Conservation (phyloP, 2,329 filamentous ascomycete species). For the Fusarium sp. region DNA sequence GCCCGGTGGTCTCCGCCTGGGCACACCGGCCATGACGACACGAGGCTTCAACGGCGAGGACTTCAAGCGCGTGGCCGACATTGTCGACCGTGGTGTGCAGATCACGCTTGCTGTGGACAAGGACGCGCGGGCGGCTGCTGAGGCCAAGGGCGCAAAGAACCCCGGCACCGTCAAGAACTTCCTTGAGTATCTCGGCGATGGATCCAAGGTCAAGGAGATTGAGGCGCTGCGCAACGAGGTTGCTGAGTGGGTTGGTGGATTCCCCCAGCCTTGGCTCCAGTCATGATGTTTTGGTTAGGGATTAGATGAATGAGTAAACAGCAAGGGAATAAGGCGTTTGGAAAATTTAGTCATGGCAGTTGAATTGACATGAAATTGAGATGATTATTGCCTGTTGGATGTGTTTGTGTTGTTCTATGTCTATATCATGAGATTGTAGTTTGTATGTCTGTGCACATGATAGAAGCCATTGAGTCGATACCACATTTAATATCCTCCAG, state of each 20-base stretch:
- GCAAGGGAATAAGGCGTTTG: constrained; percentile 23
- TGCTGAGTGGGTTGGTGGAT: constrained; percentile 73
- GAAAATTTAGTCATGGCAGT: constrained; percentile 8
- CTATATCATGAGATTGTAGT: no score
- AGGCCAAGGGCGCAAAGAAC: constrained; percentile 72
- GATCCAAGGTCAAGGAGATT: constrained; percentile 73
- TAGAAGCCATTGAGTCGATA: no score
- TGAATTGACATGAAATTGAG: constrained; percentile 1
- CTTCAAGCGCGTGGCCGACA: constrained; percentile 83
- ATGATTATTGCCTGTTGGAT: no score
- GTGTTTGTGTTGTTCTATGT: no score
- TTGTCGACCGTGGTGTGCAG: constrained; percentile 81
- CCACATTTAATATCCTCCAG: no score
- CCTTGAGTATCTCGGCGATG: constrained; percentile 72
- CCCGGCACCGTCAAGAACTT: constrained; percentile 72
- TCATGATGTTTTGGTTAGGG: constrained; percentile 26
- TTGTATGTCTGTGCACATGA: no score
- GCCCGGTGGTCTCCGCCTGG: constrained; percentile 89
- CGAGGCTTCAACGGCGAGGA: constrained; percentile 85
- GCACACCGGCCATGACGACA: constrained; percentile 95
- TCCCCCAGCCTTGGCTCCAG: constrained; percentile 47
- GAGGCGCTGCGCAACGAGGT: constrained; percentile 75
- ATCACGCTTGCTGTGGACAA: constrained; percentile 80
- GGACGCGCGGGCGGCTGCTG: constrained; percentile 71
- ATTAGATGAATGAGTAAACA: constrained; percentile 14